Evolutionary conservation across 2,329 filamentous ascomycete species (phyloP).

Genomic region (Phialemoniopsis sp.): DNA sequence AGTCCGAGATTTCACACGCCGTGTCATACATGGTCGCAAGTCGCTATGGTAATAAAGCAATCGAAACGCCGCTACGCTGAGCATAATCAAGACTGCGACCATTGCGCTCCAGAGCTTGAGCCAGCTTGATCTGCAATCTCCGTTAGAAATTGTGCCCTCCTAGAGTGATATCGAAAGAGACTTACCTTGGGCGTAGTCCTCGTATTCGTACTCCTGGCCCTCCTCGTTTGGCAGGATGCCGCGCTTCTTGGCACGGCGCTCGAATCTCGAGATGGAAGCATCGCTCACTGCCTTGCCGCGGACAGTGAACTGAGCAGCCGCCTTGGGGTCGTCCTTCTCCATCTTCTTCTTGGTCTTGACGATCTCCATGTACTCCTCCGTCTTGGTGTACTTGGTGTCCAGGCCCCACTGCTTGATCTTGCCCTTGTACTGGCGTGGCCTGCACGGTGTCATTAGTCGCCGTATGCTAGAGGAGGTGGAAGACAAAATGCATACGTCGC

Average conservation of each 20-base stretch:
- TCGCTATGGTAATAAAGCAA: too few relatives aligned
- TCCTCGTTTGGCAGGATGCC: conserved; percentile 4
- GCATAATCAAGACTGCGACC: too few relatives aligned
- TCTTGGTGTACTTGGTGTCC: conserved; percentile 25
- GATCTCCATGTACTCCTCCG: conserved; percentile 23
- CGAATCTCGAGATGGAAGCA: conserved; percentile 7
- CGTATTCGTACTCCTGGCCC: neutral
- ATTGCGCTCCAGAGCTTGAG: too few relatives aligned
- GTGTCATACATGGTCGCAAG: too few relatives aligned
- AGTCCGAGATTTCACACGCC: too few relatives aligned
- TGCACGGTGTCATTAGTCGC: conserved; percentile 2
- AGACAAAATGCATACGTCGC: conserved; percentile 21
- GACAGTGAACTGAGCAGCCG: conserved; percentile 17
- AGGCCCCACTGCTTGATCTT: conserved; percentile 27
- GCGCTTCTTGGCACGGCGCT: conserved; percentile 7
- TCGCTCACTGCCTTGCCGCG: conserved; percentile 12
- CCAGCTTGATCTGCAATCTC: too few relatives aligned
- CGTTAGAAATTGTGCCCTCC: too few relatives aligned
- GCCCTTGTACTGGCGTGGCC: conserved; percentile 25
- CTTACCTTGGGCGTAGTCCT: too few relatives aligned
- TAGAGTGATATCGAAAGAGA: too few relatives aligned
- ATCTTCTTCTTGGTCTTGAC: conserved; percentile 18
- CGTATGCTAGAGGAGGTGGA: neutral
- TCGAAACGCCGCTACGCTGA: too few relatives aligned
- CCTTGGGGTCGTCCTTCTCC: conserved; percentile 14